phyloP scores from a whole-genome alignment of 2,329 filamentous ascomycete species.

The Chrysoporthe deuterocubensis region DNA sequence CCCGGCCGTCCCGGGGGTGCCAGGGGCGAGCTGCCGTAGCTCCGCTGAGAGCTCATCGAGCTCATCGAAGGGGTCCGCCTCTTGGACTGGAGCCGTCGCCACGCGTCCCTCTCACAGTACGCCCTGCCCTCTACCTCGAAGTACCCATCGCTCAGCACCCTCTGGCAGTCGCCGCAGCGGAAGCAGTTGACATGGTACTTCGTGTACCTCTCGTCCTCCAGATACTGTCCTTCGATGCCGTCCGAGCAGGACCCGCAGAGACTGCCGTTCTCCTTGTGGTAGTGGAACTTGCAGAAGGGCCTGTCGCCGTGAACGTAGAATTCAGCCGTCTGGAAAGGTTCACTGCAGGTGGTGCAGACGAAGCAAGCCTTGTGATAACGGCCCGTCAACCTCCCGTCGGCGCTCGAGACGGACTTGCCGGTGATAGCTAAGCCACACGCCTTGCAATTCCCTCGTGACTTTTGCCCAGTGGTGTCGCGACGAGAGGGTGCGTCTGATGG shows the following conservation, averaged over 20 bases:
- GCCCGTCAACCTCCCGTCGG: conserved; percentile 87
- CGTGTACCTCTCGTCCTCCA: conserved; percentile 76
- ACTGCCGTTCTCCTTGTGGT: conserved; percentile 88
- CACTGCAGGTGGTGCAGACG: conserved; percentile 81
- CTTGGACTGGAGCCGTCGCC: conserved; percentile 48
- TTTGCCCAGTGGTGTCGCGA: conserved; percentile 42
- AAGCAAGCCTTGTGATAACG: conserved; percentile 96
- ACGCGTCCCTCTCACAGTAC: conserved; percentile 88
- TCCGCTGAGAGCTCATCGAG: conserved; percentile 29
- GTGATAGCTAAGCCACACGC: conserved; percentile 78
- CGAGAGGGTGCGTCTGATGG: conserved; percentile 30
- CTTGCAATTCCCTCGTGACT: conserved; percentile 76
- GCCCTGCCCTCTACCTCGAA: conserved; percentile 82
- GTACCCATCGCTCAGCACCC: conserved; percentile 80
- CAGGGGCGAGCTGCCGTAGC: conserved; percentile 27
- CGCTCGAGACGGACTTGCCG: conserved; percentile 92
- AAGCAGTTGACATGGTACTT: conserved; percentile 92
- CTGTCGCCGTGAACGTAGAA: conserved; percentile 90
- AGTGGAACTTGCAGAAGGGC: conserved; percentile 90
- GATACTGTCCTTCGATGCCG: conserved; percentile 92
- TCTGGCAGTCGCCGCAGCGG: conserved; percentile 77
- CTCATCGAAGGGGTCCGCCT: conserved; percentile 24
- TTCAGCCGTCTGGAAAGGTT: conserved; percentile 82
- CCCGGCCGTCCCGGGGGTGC: conserved; percentile 27
- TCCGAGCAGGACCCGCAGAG: conserved; percentile 78